Percentiles rank a stretch among this genome's conserved stretches.
These are phyloP conservation scores for Leishmania braziliensis DNA, from an alignment of 208 protist species.

Conservation along the genomic window DNA sequence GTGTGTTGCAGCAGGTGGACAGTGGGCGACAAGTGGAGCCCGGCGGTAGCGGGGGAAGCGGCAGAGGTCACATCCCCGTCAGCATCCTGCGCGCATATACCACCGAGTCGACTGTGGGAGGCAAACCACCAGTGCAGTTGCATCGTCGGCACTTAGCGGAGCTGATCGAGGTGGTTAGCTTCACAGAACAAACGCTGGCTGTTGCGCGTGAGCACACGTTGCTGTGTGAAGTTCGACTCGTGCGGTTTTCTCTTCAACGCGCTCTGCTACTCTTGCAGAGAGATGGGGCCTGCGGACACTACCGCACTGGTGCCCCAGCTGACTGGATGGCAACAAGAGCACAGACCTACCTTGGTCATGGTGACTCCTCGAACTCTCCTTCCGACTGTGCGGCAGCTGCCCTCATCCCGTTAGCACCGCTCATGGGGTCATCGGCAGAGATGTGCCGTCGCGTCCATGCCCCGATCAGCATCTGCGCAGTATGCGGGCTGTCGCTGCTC, in stretches of 20 bases:
- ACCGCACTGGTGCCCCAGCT: background rate
- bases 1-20: conserved; percentile 36
- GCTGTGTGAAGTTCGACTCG: conserved; percentile 44
- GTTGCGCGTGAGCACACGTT: conserved; percentile 35
- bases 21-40: background rate
- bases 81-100: conserved; percentile 2
- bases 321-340: background rate
- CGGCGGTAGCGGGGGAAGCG: background rate
- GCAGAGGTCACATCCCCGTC: background rate
- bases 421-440: background rate
- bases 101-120: background rate
- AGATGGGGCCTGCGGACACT: background rate
- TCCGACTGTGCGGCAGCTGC: background rate
- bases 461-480: conserved; percentile 58
- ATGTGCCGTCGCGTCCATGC: conserved; percentile 31
- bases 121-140: background rate
- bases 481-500: conserved; percentile 65
- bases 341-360: background rate
- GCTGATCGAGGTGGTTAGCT: conserved; percentile 30
- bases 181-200: conserved; percentile 39
- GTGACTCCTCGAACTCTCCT: background rate
- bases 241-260: conserved; percentile 41
- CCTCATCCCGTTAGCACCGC: background rate
- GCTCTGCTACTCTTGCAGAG: conserved; percentile 18
- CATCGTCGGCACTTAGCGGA: conserved; percentile 13